Base-by-base conservation (phyloP, 2,329 filamentous ascomycete species). In the Xylariaceae sp. region DNA sequence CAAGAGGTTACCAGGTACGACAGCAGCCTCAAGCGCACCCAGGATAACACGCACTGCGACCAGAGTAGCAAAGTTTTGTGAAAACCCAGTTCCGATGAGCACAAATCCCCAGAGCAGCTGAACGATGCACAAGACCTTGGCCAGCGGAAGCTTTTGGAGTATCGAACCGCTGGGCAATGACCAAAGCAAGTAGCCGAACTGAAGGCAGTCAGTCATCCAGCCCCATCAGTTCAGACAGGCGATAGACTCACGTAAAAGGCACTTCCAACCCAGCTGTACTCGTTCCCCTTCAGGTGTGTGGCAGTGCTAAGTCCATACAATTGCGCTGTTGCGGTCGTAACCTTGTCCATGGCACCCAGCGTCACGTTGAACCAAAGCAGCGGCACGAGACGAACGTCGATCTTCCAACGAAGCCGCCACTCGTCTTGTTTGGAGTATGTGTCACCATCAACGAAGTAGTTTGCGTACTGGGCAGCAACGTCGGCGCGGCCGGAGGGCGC, bases 311-410 rank as follows among this genome's bases (percentile, higher is more conserved):
- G 59, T 31, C 54, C 55, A 45, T 67, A 68, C 2, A 67, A 54
- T 10, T 65, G 64, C 7, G 58, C 66, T 0, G 66, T 68, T 0
- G 62, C 57, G 2, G 64, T 65, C 2, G 61, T 66, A 28, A 69
- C 64, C 53, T 69, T 69, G 56, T 69, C 66, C 60, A 65, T 65
- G 10, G 66, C 66, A n/a, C 45, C 49, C 4, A 64, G 19, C 13
- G 57, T 60, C 41, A 63, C 56, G 42, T 57, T 67, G 45, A 47
- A 39, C 45, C 45, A 47, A 11, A 47, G 62, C 22, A 73, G 64
- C 1, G 73, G 72, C 7, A 75, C 65, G 7, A 75, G 62, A 22
- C 69, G 65, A 13, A 69, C 46, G 57, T 75, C 73, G n/a, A 74
- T 59, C 60, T 74, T 74, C 65, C 73, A 72, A 39, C 71, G 58